Base-by-base conservation (phyloP, 345 rosid species). In the Cardamine occulta region DNA sequence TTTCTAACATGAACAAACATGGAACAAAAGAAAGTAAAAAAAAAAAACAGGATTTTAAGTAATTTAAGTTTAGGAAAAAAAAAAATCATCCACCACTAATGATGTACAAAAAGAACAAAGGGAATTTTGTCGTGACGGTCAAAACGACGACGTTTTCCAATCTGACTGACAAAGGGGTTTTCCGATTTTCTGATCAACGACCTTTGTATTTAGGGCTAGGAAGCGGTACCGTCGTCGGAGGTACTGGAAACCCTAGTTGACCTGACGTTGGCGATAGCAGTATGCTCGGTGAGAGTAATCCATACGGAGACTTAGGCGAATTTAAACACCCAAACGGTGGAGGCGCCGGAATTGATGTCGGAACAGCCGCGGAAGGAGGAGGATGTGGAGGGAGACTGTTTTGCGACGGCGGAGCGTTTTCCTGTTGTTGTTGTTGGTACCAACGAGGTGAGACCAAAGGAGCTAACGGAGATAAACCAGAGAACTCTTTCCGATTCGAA, bases 281-380 rank as follows among this genome's bases (percentile, higher is more conserved):
- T 68, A 81, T 55, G 71, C 87, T 77, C 40, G 92, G 94, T 21
- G 96, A 93, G 35, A 85, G 83, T 39, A 88, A 72, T 47, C 87
- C 85, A 47, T 85, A 84, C 0, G 93, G 86, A 0, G 98, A 86
- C 65, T 82, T 76, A 3, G 98, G 96, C 42, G 99, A 92, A 66
- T 80, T 93, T 58, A 88, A 61, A 81, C 96, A 91, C 15, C 99
- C 99, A 13, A 89, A 90, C 5, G 89, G 82, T 14, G 85, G 88
- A 5, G 87, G 80, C 5, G 81, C 44, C 1, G 88, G 85, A 31
- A 85, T 40, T 58, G 85, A 85, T 13, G 85, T 86, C 73, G 76
- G 86, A 63, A 73, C 68, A 61, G 74, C 75, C 8, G 40, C 21
- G 8, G 68, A 1, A 26, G 63, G 84, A n/a, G 70, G 63, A 11